Conservation (phyloP, 225 moss, liverwort and hornwort species). For the Neckera pumila region DNA sequence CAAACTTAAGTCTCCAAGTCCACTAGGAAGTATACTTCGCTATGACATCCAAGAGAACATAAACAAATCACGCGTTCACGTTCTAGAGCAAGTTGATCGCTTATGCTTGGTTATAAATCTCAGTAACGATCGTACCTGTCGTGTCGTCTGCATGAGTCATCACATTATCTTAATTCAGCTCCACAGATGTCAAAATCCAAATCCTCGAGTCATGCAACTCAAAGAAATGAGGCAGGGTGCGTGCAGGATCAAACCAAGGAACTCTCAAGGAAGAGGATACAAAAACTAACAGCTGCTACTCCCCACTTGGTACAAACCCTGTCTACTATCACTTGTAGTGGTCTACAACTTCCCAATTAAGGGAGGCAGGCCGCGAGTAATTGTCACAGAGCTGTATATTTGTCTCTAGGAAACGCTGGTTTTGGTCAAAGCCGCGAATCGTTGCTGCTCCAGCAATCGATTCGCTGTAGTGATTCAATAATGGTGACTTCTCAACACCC, state of each 20-base stretch:
- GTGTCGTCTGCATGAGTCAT: constrained; percentile 31
- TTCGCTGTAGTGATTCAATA: constrained; percentile 89
- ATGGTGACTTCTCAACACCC: constrained; percentile 66
- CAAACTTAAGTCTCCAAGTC: constrained; percentile 1
- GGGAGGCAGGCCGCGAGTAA: constrained; percentile 47
- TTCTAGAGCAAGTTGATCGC: constrained; percentile 3
- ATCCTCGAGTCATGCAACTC: not conserved
- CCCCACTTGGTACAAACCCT: no score
- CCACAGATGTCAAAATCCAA: not conserved
- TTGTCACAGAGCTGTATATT: constrained; percentile 58
- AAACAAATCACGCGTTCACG: not conserved
- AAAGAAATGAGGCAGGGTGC: not conserved
- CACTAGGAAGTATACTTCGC: not conserved
- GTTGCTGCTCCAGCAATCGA: constrained; percentile 88
- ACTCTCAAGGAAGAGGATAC: not conserved
- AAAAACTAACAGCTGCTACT: no score
- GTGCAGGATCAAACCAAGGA: not conserved
- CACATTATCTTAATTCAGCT: not conserved
- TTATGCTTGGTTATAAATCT: constrained; percentile 1
- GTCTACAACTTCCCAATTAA: not conserved
- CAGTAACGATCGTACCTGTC: constrained; percentile 46
- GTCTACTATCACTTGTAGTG: not conserved
- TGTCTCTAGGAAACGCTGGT: constrained; percentile 53
- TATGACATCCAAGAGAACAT: not conserved
- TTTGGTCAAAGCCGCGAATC: constrained; percentile 74